Base-by-base conservation (phyloP, 2,329 filamentous ascomycete species). In the Tolypocladium paradoxum region DNA sequence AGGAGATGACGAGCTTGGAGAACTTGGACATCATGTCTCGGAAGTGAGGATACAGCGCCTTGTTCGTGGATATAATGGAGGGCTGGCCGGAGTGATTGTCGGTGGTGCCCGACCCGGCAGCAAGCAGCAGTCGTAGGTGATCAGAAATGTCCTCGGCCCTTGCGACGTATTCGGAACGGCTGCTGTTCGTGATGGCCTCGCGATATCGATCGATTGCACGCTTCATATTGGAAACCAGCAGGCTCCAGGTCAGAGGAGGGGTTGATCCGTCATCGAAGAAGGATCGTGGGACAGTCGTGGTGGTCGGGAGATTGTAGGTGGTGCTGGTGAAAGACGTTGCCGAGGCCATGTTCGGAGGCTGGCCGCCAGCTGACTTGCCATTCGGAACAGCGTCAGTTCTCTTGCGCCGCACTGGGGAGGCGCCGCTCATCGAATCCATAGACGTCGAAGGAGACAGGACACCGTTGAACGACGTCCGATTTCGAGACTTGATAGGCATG, bases 1-100 rank as follows among this genome's bases (percentile, higher is more conserved):
- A 97, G 3, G 93, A 99, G 49, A 99, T 85, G 46, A 99, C 93
- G 11, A 99, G 78, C 69, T 99, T 99, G n/a, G 93, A 97, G 68
- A 99, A 99, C 62, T 95, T 91, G 46, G 93, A 97, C 93, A 99
- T 99, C 85, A 97, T 97, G 66, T 97, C 93, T 52, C 93, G 81
- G 71, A 99, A 99, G 70, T 97, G 91, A 27, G 93, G 93, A 65
- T 97, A 97, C 18, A 99, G 76, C 0, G 90, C 88, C 69, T 97
- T 97, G 75, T 99, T 99, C 6, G 90, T 95, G 7, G 91, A 96
- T 55, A 99, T 99, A 63, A 99, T 96, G n/a, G 93, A 97, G 5
- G 93, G 93, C 61, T 97, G 95, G 43, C 93, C 93, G 22, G 93
- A 97, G 68, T 99, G 93, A 65, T 99, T 99, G 70, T 99, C 93